Evolutionary conservation across 31 red algal genomes (phyloP).

Genomic region (Porphyra umbilicalis): DNA sequence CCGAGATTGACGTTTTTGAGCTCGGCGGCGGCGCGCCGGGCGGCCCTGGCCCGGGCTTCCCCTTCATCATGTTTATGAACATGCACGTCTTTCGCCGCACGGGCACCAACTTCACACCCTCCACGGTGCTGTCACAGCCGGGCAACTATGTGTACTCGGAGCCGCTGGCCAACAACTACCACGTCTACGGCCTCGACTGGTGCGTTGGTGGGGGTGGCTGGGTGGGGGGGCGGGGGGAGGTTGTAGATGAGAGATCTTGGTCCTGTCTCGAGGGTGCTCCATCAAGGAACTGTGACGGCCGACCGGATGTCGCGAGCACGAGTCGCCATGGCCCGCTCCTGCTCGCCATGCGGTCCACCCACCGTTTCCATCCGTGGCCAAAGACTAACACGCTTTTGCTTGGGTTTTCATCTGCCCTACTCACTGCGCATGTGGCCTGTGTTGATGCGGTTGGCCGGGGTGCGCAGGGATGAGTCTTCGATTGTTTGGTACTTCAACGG

Average conservation of each 20-base stretch:
- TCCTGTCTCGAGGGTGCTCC: too few species aligned
- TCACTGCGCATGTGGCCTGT: too few species aligned
- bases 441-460: too few species aligned
- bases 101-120: conserved; percentile 4
- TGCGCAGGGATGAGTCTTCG: neutral
- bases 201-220: neutral
- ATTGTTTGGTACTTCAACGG: neutral
- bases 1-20: conserved; percentile 59
- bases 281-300: too few species aligned
- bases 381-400: too few species aligned
- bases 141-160: conserved; percentile 22
- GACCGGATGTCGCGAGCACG: too few species aligned
- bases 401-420: too few species aligned
- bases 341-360: too few species aligned
- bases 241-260: neutral
- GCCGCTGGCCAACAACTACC: conserved; percentile 19
- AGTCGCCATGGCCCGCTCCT: too few species aligned
- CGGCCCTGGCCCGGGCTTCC: conserved; percentile 28
- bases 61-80: conserved; percentile 46
- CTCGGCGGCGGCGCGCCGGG: conserved; percentile 19
- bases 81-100: conserved; percentile 50
- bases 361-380: too few species aligned
- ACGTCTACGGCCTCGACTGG: conserved; percentile 43
- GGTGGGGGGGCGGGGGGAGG: neutral
- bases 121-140: conserved; percentile 20